These are phyloP conservation scores for Aspergillus melleus DNA, from an alignment of 2,329 filamentous ascomycete genomes.

Conservation along the genomic window DNA sequence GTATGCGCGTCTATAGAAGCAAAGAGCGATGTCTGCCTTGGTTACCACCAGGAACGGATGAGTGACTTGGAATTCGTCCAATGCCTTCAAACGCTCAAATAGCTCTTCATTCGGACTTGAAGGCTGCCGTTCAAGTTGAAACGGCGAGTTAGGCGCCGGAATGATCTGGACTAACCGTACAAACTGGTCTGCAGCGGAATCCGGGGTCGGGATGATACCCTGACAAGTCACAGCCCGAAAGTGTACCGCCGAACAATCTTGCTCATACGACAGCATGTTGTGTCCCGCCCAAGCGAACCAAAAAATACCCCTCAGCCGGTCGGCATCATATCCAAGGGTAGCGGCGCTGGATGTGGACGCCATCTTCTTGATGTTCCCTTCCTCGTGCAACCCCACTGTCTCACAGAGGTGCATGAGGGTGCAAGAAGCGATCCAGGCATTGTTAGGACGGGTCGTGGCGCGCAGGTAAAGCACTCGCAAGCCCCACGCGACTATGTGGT, in stretches of 20 bases:
- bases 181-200: slow-evolving; percentile 30
- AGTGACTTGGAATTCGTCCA: slow-evolving; percentile 15
- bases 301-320: slow-evolving; percentile 34
- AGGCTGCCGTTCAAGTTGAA: slow-evolving; percentile 17
- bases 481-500: slow-evolving; percentile 32
- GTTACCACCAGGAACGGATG: slow-evolving; percentile 32
- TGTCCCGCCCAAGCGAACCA: slow-evolving; percentile 36
- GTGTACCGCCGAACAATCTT: slow-evolving; percentile 28
- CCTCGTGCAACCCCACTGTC: slow-evolving; percentile 28
- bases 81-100: slow-evolving; percentile 22
- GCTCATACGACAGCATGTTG: slow-evolving; percentile 34
- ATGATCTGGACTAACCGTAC: slow-evolving; percentile 29
- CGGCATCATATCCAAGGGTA: slow-evolving; percentile 28
- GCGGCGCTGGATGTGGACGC: slow-evolving; percentile 24
- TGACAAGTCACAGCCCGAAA: slow-evolving; percentile 28
- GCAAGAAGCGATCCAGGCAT: slow-evolving; percentile 35
- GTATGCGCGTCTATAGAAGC: slow-evolving; percentile 35
- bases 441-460: slow-evolving; percentile 31
- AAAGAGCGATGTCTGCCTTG: slow-evolving; percentile 32
- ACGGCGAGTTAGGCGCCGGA: slow-evolving; percentile 27
- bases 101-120: slow-evolving; percentile 22
- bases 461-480: slow-evolving; percentile 32
- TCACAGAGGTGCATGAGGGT: slow-evolving; percentile 33
- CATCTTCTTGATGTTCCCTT: slow-evolving; percentile 30
- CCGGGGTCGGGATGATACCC: slow-evolving; percentile 18